phyloP scores from a whole-genome alignment of 106 monocot genomes.

The Apostasia shenzhenica region DNA sequence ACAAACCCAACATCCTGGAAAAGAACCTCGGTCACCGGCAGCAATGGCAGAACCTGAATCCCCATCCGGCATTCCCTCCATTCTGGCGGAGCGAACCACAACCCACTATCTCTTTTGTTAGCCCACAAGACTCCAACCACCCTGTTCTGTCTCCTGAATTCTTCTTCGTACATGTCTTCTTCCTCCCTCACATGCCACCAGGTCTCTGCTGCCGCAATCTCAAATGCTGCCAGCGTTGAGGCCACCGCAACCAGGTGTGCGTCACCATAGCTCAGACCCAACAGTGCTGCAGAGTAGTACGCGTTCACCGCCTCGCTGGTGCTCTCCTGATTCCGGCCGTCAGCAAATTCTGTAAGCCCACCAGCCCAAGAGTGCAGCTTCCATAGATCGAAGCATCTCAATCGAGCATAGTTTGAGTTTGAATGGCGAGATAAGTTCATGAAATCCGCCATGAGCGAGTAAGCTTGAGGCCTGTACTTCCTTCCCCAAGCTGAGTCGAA shows the following conservation, averaged over 20 bases:
- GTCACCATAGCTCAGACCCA: slow-evolving; percentile 84
- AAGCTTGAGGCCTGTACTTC: slow-evolving; percentile 60
- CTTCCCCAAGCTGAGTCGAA: slow-evolving; percentile 76
- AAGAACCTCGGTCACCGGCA: slow-evolving; percentile 71
- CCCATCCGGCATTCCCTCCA: slow-evolving; percentile 85
- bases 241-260: slow-evolving; percentile 50
- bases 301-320: slow-evolving; percentile 91
- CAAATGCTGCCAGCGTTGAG: slow-evolving; percentile 57
- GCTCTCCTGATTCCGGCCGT: slow-evolving; percentile 95
- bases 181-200: slow-evolving; percentile 95
- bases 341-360: slow-evolving; percentile 75
- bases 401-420: slow-evolving; percentile 37
- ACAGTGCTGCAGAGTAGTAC: slow-evolving; percentile 76
- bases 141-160: slow-evolving; percentile 59
- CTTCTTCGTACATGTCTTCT: slow-evolving; percentile 69
- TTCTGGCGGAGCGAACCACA: slow-evolving; percentile 86
- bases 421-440: slow-evolving; percentile 45
- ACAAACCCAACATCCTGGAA: slow-evolving; percentile 49
- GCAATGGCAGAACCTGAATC: slow-evolving; percentile 76
- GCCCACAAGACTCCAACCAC: slow-evolving; percentile 85
- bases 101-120: slow-evolving; percentile 87
- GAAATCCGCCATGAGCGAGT: slow-evolving; percentile 71
- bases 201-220: slow-evolving; percentile 52
- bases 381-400: slow-evolving; percentile 83
- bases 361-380: slow-evolving; percentile 96